Evolutionary conservation across 257 asterid genomes (phyloP).

Genomic region (Striga asiatica): DNA sequence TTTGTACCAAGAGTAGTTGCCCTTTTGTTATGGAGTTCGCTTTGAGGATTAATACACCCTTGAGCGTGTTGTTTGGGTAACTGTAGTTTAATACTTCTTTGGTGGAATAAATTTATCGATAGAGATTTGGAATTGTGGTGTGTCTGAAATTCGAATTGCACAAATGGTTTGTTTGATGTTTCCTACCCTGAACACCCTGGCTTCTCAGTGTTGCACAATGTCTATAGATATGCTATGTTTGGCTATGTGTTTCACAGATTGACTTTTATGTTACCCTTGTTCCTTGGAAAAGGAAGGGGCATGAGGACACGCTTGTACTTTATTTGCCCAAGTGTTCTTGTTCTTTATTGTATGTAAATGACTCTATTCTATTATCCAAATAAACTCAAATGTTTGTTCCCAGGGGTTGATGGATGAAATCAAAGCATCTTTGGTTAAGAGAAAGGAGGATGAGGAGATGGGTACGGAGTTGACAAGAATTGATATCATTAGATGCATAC

Average conservation of each 20-base stretch:
- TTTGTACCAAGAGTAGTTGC: no score
- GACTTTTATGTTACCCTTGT: neutral
- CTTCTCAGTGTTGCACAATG: neutral
- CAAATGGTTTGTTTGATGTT: neutral
- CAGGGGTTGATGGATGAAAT: constrained; percentile 75
- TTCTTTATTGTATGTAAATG: neutral
- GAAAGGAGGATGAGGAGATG: constrained; percentile 72
- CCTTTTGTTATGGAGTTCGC: neutral
- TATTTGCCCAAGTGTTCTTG: neutral
- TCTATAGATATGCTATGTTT: neutral
- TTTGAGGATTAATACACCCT: constrained; percentile 2
- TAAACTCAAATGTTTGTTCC: constrained; percentile 7
- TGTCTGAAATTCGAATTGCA: neutral
- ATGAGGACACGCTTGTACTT: neutral
- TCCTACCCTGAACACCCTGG: neutral
- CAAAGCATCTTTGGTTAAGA: constrained; percentile 40
- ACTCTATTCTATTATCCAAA: constrained; percentile 6
- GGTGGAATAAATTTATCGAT: neutral
- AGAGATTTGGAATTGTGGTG: neutral
- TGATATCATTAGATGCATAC: constrained; percentile 90
- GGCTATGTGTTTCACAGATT: neutral
- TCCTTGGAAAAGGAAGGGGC: constrained; percentile 2
- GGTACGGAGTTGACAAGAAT: constrained; percentile 73
- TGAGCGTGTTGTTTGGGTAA: constrained; percentile 6
- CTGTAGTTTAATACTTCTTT: neutral